A percentile compares a stretch with the other conserved stretches of the same genome.
Conservation (phyloP, 2,329 filamentous ascomycete genomes). For the Daldinia eschscholtzii region DNA sequence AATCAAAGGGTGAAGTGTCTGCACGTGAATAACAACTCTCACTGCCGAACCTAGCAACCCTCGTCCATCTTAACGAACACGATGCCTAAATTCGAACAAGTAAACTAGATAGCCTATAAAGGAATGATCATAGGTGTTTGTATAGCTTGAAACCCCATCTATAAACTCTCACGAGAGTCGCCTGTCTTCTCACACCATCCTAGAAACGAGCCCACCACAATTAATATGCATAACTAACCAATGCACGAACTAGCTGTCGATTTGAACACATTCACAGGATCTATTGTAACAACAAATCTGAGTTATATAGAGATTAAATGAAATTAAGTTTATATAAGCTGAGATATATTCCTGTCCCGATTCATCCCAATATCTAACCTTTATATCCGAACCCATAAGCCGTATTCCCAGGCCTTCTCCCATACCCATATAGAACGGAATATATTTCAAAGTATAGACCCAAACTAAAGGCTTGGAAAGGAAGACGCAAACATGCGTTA, state of each 20-base stretch:
- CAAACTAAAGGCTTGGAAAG: background rate
- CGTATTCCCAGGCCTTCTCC: background rate
- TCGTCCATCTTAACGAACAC: no score
- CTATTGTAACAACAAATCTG: no score
- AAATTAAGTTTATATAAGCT: constrained; percentile 4
- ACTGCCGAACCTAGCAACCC: no score
- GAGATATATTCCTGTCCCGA: background rate
- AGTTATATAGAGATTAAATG: background rate
- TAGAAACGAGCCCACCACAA: background rate
- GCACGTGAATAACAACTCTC: no score
- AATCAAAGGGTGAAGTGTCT: no score
- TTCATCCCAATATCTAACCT: background rate
- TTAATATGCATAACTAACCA: background rate
- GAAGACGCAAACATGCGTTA: background rate
- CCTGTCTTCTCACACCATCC: no score
- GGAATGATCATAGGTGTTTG: no score
- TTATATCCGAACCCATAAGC: background rate
- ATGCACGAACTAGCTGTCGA: background rate
- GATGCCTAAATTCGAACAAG: no score
- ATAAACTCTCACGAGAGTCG: background rate
- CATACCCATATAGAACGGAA: background rate
- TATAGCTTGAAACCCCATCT: background rate
- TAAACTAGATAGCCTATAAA: no score
- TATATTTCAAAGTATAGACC: background rate
- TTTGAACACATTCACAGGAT: background rate